Conservation (phyloP, 108 stramenopile species). For the Skeletonema potamos region DNA sequence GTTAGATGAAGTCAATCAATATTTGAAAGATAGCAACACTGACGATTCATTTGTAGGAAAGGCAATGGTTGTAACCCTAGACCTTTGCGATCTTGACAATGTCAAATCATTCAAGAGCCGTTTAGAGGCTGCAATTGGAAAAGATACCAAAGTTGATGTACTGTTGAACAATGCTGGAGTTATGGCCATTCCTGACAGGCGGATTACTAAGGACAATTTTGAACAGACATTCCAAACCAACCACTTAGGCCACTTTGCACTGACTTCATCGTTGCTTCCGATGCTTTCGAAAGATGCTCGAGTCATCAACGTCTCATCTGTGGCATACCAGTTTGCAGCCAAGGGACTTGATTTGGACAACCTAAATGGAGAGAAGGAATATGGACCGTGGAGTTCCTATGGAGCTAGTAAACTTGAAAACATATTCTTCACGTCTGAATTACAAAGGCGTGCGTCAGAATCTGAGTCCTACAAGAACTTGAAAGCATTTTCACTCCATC, state of each 20-base stretch:
- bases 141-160: constrained; percentile 53
- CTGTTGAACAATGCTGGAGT: constrained; percentile 85
- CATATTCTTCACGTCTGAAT: constrained; percentile 64
- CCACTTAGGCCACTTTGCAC: constrained; percentile 74
- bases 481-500: constrained; percentile 46
- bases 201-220: constrained; percentile 62
- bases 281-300: constrained; percentile 38
- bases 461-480: constrained; percentile 26
- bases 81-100: constrained; percentile 50
- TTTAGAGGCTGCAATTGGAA: constrained; percentile 21
- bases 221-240: constrained; percentile 74
- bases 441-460: constrained; percentile 43
- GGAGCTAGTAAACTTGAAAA: constrained; percentile 65
- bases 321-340: constrained; percentile 43
- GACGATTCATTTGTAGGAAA: constrained; percentile 27
- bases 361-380: constrained; percentile 51
- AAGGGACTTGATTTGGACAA: constrained; percentile 48
- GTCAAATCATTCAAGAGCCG: constrained; percentile 41
- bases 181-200: constrained; percentile 52
- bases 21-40: constrained; percentile 20
- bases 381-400: constrained; percentile 56
- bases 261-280: constrained; percentile 53
- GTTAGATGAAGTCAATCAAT: constrained; percentile 34
- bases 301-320: constrained; percentile 64
- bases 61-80: constrained; percentile 24